Evolutionary conservation across 164 flowering plant species (phyloP).

Genomic region (Malania oleifera): DNA sequence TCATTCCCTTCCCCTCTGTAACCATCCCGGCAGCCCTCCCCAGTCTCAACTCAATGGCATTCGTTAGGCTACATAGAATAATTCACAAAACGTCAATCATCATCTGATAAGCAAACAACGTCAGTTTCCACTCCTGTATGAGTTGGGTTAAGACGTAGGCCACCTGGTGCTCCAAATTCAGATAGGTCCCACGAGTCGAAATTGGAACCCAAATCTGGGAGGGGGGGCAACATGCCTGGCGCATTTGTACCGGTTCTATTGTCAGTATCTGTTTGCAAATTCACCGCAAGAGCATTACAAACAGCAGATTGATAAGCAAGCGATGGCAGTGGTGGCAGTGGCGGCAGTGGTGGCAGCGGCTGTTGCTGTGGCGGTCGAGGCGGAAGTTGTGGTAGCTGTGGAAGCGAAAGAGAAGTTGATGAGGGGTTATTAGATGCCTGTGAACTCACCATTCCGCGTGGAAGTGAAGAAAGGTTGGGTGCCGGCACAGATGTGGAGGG

Average conservation of each 20-base stretch:
- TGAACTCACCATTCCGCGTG: constrained; percentile 19
- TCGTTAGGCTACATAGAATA: no score
- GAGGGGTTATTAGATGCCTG: constrained; percentile 12
- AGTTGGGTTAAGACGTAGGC: constrained; percentile 1
- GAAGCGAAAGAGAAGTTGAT: constrained; percentile 9
- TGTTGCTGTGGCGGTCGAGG: constrained; percentile 3
- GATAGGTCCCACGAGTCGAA: constrained; percentile 6
- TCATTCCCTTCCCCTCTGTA: no score
- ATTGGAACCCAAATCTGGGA: constrained; percentile 8
- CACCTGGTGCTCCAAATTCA: constrained; percentile 5
- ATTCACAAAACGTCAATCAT: constrained; percentile 31
- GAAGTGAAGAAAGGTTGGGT: constrained; percentile 11
- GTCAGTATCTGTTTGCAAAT: constrained; percentile 23
- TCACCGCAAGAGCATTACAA: constrained; percentile 12
- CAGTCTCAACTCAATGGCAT: no score
- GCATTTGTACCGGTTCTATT: constrained; percentile 12
- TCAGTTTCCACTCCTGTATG: constrained; percentile 11
- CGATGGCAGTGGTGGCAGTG: not conserved
- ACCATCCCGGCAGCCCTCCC: no score
- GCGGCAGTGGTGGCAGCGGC: not conserved
- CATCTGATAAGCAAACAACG: constrained; percentile 58
- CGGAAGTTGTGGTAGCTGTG: constrained; percentile 13
- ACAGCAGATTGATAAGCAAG: constrained; percentile 7
- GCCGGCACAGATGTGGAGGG: constrained; percentile 18
- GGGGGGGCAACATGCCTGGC: constrained; percentile 11